Percentiles rank a stretch among this genome's conserved stretches.
Evolutionary conservation across 345 rosid species (phyloP).

Genomic region (Salix brachista): DNA sequence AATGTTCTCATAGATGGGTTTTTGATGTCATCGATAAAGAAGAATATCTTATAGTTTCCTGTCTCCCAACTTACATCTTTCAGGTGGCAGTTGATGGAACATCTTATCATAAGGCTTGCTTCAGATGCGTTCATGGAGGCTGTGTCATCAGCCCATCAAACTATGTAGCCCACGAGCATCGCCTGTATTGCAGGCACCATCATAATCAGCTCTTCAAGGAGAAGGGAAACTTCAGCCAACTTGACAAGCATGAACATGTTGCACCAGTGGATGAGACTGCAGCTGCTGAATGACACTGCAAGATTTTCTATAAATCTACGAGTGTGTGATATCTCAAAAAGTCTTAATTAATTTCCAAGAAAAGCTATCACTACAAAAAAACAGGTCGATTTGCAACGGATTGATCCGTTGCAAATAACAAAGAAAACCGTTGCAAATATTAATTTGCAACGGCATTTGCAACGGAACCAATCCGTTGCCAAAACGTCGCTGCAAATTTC

Average conservation of each 20-base stretch:
- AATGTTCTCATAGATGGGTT: not conserved
- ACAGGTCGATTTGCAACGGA: too few relatives aligned
- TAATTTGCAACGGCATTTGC: too few relatives aligned
- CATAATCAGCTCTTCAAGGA: constrained; percentile 65
- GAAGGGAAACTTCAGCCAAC: constrained; percentile 70
- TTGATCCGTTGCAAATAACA: too few relatives aligned
- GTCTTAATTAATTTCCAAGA: constrained; percentile 4
- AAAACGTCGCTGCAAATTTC: too few relatives aligned
- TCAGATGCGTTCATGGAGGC: constrained; percentile 73
- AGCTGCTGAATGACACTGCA: constrained; percentile 21
- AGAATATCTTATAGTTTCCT: not conserved
- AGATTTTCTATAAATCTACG: not conserved
- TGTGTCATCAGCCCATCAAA: constrained; percentile 64
- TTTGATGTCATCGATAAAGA: not conserved
- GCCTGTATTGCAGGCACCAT: constrained; percentile 68
- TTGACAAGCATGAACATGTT: constrained; percentile 38
- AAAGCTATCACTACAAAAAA: not conserved
- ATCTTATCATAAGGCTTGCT: constrained; percentile 60
- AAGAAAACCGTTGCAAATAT: too few relatives aligned
- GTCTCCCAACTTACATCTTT: constrained; percentile 5
- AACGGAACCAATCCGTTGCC: too few relatives aligned
- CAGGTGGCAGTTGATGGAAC: constrained; percentile 73
- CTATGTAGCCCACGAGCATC: constrained; percentile 60
- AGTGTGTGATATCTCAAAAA: not conserved
- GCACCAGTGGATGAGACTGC: constrained; percentile 26